Evolutionary conservation across 257 asterid species (phyloP).

Genomic region (Solanum lycopersicoides): DNA sequence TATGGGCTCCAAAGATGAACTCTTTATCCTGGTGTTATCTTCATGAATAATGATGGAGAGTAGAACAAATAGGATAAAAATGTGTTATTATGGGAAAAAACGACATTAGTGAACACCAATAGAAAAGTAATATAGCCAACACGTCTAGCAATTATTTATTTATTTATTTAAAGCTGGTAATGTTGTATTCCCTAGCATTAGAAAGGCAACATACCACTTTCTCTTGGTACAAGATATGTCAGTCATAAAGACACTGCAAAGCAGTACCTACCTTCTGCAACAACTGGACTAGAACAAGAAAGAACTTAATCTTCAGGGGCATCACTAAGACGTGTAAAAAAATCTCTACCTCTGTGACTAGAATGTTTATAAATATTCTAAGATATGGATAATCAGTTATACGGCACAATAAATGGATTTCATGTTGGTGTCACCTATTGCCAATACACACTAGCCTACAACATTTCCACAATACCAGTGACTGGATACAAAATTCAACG

Average conservation of each 20-base stretch:
- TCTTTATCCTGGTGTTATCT: background rate
- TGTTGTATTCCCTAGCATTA: background rate
- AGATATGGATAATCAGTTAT: background rate
- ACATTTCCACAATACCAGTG: background rate
- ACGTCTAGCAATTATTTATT: background rate
- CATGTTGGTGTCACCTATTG: slow-evolving; percentile 1
- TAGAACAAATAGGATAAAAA: background rate
- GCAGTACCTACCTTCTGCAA: background rate
- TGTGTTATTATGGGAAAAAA: background rate
- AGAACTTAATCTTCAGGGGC: background rate
- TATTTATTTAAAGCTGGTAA: background rate
- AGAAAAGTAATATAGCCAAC: background rate
- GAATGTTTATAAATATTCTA: background rate
- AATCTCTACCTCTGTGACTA: background rate
- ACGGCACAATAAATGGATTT: background rate
- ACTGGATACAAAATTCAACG: background rate
- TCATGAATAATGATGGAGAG: background rate
- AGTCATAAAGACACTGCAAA: background rate
- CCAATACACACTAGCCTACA: background rate
- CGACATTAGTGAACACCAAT: background rate
- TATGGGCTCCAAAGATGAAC: background rate
- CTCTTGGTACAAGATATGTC: background rate
- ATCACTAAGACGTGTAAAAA: background rate
- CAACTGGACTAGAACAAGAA: background rate
- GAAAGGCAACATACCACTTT: background rate